phyloP scores from a whole-genome alignment of 2,329 filamentous ascomycete genomes.

The Phialophora macrospora region DNA sequence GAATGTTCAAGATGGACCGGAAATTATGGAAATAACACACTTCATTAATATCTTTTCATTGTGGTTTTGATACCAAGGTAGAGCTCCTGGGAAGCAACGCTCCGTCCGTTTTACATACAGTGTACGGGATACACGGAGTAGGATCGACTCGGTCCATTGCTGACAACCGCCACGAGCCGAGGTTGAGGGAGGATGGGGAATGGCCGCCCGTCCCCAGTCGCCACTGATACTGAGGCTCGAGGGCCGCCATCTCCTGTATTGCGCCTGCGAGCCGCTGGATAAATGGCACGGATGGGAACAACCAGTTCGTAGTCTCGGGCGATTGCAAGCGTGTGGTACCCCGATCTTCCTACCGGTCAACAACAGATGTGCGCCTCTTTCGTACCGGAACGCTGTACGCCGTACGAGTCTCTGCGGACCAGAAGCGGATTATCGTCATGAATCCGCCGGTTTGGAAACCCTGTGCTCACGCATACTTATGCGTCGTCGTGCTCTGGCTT shows the following conservation, averaged over 20 bases:
- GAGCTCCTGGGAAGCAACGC: background rate
- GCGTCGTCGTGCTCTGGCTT: background rate
- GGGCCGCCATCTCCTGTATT: no score
- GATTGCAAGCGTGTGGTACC: no score
- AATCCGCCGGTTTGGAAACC: background rate
- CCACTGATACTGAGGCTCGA: background rate
- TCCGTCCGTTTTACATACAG: background rate
- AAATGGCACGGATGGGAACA: no score
- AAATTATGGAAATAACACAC: no score
- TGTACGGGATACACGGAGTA: no score
- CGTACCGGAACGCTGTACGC: background rate
- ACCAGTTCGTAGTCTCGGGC: no score
- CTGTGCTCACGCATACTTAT: background rate
- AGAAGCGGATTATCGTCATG: background rate
- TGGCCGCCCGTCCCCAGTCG: background rate
- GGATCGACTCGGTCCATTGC: background rate
- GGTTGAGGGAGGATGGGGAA: background rate
- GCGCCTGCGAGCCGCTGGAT: no score
- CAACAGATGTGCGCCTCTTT: no score
- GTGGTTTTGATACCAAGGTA: background rate
- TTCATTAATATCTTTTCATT: background rate
- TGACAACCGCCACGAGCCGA: conserved; percentile 6
- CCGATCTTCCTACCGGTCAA: no score
- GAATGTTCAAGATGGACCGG: background rate
- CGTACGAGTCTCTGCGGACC: background rate